Base-by-base conservation (phyloP, 345 rosid species). In the Eutrema yunnanense region DNA sequence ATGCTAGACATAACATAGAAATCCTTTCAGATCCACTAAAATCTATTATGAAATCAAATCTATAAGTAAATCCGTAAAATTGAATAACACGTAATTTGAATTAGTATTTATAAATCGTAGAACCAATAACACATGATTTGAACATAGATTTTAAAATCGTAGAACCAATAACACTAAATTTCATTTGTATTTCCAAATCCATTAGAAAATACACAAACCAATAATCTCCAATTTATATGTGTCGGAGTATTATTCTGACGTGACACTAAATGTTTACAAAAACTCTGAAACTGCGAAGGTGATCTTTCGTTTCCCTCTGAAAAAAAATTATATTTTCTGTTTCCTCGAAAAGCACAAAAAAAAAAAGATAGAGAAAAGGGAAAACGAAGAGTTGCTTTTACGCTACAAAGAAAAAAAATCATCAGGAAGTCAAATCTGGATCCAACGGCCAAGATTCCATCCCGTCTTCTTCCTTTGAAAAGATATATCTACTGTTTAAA, bases 241-340 rank as follows among this genome's bases (percentile, higher is more conserved):
- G 22, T 19, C 22, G 22, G 22, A 19, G 22, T 19, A 58, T 34
- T 8, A 16, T 59, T 62, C 57, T 65, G 61, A 67, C 65, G 55
- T 44, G 30, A 53, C 65, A 37, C 27, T 38, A 38, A 16, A 44
- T 44, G 37, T 44, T 14, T 55, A 42, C 4, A 42, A 12, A 65
- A 12, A 43, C 48, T 13, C 16, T 8, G 55, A 63, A 37, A 26
- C 12, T 37, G 3, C 33, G 7, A 69, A 13, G 52, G n/a, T 27
- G 72, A 30, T 57, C 57, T 36, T 69, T 58, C 47, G 57, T 69
- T 69, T 69, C 65, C 48, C 57, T 58, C 73, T 48, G 49, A 37
- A 69, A 42, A 16, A 19, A 58, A 70, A 38, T 38, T 38, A 60
- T 50, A 30, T 50, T 60, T 60, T 71, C 50, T 5, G 67, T 60